These are phyloP conservation scores for Sporisorium sorghi DNA, from an alignment of 1,284 basidiomycete genomes.

Conservation along the genomic window DNA sequence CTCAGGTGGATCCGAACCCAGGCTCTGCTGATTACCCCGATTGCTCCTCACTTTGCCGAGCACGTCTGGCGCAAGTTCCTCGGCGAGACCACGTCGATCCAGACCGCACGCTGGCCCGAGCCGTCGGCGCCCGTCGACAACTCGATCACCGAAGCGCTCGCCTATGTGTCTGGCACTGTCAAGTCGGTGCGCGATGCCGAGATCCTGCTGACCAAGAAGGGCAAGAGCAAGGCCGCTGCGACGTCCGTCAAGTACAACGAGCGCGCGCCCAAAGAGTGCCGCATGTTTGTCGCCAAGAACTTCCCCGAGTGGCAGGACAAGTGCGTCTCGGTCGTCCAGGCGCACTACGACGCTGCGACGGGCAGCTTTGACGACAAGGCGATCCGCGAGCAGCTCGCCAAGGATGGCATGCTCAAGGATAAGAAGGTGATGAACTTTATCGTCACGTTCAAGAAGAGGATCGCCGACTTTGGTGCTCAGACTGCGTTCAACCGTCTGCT, in stretches of 20 bases:
- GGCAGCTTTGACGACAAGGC: conserved; percentile 85
- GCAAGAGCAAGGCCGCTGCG: conserved; percentile 56
- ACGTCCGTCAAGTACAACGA: conserved; percentile 61
- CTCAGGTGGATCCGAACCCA: conserved; percentile 85
- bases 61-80: conserved; percentile 83
- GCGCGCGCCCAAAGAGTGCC: conserved; percentile 77
- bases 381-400: conserved; percentile 78
- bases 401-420: conserved; percentile 90
- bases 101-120: conserved; percentile 82
- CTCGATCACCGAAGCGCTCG: conserved; percentile 73
- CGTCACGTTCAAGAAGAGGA: conserved; percentile 91
- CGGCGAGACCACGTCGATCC: conserved; percentile 83
- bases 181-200: conserved; percentile 93
- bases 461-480: conserved; percentile 81
- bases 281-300: conserved; percentile 86
- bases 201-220: conserved; percentile 62
- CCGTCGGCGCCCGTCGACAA: conserved; percentile 73
- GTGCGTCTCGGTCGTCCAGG: conserved; percentile 81
- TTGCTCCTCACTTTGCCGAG: conserved; percentile 95
- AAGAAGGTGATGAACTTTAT: conserved; percentile 96
- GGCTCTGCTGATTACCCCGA: conserved; percentile 83
- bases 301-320: conserved; percentile 95
- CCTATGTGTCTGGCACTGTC: conserved; percentile 85
- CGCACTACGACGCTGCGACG: conserved; percentile 76
- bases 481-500: conserved; percentile 87